These are phyloP conservation scores for Leucaena leucocephala DNA, from an alignment of 306 rosid species.

Conservation along the genomic window DNA sequence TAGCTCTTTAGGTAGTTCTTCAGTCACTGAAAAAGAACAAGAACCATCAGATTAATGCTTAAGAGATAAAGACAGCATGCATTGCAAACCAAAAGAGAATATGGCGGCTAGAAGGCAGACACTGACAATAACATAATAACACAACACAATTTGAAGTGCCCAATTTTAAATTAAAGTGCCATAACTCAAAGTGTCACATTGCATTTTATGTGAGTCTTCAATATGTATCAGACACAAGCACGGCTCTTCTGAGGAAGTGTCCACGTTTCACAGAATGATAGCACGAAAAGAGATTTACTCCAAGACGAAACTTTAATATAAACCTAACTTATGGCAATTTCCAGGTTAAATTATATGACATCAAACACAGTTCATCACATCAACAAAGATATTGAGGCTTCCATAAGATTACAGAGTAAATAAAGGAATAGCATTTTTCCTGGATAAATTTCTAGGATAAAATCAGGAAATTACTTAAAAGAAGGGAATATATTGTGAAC, in stretches of 20 bases:
- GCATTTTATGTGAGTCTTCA: not conserved
- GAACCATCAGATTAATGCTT: constrained; percentile 31
- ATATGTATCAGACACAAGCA: not conserved
- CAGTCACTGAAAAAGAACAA: constrained; percentile 69
- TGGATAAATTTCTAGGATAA: not conserved
- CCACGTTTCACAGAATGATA: not conserved
- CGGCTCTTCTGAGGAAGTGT: not conserved
- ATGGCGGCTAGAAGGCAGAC: not conserved
- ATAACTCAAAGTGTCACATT: not conserved
- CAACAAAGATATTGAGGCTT: not conserved
- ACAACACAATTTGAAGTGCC: not conserved
- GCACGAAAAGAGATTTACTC: not conserved
- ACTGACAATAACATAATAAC: not conserved
- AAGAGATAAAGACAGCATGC: constrained; percentile 7
- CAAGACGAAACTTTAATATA: not conserved
- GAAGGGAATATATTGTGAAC: not conserved
- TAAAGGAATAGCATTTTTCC: not conserved
- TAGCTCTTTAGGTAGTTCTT: constrained; percentile 77
- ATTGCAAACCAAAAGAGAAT: constrained; percentile 28
- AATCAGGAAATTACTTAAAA: not conserved
- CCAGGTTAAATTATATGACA: not conserved
- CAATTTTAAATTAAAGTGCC: not conserved
- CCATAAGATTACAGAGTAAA: not conserved
- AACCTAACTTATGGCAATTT: not conserved
- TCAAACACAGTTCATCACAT: not conserved